Conservation (phyloP, 2,329 filamentous ascomycete species). For the Colletotrichum magnum region DNA sequence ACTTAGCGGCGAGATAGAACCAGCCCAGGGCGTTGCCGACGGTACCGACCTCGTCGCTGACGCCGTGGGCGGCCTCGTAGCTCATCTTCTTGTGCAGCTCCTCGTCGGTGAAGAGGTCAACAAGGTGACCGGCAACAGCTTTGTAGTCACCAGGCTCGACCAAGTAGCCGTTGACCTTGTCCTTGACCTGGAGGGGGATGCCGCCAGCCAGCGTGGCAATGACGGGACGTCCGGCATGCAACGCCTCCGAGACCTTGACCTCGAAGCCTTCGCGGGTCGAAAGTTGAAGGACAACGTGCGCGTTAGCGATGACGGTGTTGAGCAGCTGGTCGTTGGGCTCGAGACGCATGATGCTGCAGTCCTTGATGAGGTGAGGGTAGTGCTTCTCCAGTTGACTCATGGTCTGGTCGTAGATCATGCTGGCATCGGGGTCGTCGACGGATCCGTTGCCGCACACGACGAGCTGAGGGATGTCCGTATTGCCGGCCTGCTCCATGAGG, state of each 20-base stretch:
- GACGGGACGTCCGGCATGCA: slow-evolving; percentile 84
- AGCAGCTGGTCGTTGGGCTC: slow-evolving; percentile 85
- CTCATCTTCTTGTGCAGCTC: slow-evolving; percentile 78
- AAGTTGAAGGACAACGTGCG: slow-evolving; percentile 82
- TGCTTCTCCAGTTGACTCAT: slow-evolving; percentile 75
- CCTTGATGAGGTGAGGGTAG: slow-evolving; percentile 73
- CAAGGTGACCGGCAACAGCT: slow-evolving; percentile 76
- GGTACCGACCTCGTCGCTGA: slow-evolving; percentile 86
- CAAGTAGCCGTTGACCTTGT: slow-evolving; percentile 80
- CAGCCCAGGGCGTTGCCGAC: slow-evolving; percentile 83
- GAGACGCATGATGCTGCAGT: slow-evolving; percentile 83
- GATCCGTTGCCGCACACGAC: slow-evolving; percentile 85
- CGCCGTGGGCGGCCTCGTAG: slow-evolving; percentile 72
- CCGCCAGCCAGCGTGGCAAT: slow-evolving; percentile 84
- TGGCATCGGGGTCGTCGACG: slow-evolving; percentile 85
- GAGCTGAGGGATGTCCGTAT: slow-evolving; percentile 75
- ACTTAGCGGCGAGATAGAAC: slow-evolving; percentile 82
- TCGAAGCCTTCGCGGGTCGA: slow-evolving; percentile 88
- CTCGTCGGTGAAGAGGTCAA: slow-evolving; percentile 75
- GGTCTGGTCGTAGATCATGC: slow-evolving; percentile 79
- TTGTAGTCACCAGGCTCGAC: slow-evolving; percentile 80
- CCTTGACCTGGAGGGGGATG: slow-evolving; percentile 82
- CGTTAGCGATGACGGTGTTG: slow-evolving; percentile 80
- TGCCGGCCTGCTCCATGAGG: slow-evolving; percentile 66
- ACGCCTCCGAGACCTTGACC: slow-evolving; percentile 87